phyloP scores from a whole-genome alignment of 768 basidiomycete species.

The Rhizopogon rudus region DNA sequence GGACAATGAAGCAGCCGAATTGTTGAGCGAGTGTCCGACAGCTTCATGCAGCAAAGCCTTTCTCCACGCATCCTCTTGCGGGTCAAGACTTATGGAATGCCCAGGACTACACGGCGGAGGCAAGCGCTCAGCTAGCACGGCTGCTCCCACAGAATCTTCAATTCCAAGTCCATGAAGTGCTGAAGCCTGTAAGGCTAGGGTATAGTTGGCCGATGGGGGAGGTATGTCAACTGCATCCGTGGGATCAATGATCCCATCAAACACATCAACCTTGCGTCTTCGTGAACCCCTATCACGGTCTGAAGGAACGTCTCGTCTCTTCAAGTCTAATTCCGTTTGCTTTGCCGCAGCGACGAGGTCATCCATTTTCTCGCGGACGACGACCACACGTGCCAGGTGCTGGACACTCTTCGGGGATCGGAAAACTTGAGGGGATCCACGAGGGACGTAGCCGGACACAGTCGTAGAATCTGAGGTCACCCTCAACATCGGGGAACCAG shows the following conservation, averaged over 20 bases:
- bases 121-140: constrained; percentile 67
- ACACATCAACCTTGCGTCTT: constrained; percentile 29
- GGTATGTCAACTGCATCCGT: constrained; percentile 82
- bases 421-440: constrained; percentile 33
- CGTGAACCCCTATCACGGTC: constrained; percentile 41
- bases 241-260: constrained; percentile 70
- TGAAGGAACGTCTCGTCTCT: constrained; percentile 42
- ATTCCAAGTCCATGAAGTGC: constrained; percentile 69
- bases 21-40: constrained; percentile 70
- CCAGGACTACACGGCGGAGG: constrained; percentile 64
- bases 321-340: constrained; percentile 71
- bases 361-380: constrained; percentile 77
- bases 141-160: constrained; percentile 71
- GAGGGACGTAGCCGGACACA: constrained; percentile 35
- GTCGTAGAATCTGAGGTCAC: constrained; percentile 65
- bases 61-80: constrained; percentile 66
- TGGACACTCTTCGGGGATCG: constrained; percentile 28
- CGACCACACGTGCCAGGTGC: constrained; percentile 63
- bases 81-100: constrained; percentile 42
- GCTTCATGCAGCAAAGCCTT: constrained; percentile 73
- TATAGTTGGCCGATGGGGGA: constrained; percentile 60
- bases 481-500: constrained; percentile 44
- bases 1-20: constrained; percentile 37
- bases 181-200: constrained; percentile 72
- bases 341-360: constrained; percentile 67